Conservation (phyloP, 1,284 basidiomycete genomes). For the Pseudozyma hubeiensis region DNA sequence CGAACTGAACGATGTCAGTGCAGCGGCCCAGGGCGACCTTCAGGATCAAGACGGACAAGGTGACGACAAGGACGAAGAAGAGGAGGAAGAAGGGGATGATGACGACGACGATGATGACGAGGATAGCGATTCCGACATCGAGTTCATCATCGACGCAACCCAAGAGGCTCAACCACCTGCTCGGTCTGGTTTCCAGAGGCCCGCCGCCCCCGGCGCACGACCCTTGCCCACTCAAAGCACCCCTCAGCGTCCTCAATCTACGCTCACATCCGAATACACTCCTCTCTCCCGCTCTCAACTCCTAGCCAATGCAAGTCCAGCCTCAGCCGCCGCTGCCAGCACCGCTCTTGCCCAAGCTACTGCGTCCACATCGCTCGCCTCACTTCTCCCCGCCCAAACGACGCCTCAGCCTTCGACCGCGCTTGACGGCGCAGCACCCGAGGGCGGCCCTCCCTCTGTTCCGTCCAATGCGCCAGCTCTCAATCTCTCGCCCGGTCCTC, state of each 20-base stretch:
- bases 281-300: conserved; percentile 78
- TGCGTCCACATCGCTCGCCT: conserved; percentile 10
- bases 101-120: conserved; percentile 67
- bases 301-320: conserved; percentile 41
- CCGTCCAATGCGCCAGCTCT: conserved; percentile 56
- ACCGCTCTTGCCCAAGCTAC: conserved; percentile 1
- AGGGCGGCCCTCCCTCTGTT: conserved; percentile 62
- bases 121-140: conserved; percentile 70
- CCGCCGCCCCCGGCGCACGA: conserved; percentile 21
- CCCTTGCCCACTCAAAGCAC: conserved; percentile 32
- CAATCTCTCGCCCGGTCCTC: conserved; percentile 49
- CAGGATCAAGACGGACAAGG: conserved; percentile 23
- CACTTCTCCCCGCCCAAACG: conserved; percentile 15
- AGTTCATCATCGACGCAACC: conserved; percentile 68
- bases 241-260: conserved; percentile 69
- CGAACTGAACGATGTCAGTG: background rate
- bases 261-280: conserved; percentile 89
- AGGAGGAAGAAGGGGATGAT: conserved; percentile 61
- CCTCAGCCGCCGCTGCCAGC: conserved; percentile 10
- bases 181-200: conserved; percentile 39
- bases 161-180: conserved; percentile 48
- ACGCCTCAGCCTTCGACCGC: conserved; percentile 12
- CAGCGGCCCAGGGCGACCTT: conserved; percentile 64
- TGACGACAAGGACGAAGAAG: conserved; percentile 53
- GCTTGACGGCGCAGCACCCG: conserved; percentile 21